Conservation (phyloP, 2,329 filamentous ascomycete species). For the Aspergillus carbonarius region DNA sequence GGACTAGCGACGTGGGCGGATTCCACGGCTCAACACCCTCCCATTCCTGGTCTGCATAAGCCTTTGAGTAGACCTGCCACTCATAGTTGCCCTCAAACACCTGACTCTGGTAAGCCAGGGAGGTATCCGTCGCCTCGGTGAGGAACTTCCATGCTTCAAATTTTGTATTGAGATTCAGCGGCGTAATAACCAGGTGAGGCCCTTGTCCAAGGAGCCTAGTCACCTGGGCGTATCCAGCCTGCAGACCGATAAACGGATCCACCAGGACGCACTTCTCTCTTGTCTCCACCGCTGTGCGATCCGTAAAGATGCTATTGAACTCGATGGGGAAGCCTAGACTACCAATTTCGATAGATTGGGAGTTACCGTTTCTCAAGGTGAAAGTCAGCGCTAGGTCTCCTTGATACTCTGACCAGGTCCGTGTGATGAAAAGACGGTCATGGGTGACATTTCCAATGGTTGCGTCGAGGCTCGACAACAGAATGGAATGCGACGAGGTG, state of each 20-base stretch:
- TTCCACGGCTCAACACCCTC: slow-evolving; percentile 55
- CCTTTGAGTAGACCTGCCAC: slow-evolving; percentile 57
- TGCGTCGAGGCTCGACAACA: background rate
- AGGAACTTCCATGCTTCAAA: slow-evolving; percentile 59
- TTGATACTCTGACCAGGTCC: slow-evolving; percentile 52
- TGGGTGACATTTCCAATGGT: slow-evolving; percentile 31
- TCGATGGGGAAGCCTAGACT: slow-evolving; percentile 59
- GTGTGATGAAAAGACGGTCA: slow-evolving; percentile 48
- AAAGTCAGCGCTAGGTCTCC: slow-evolving; percentile 55
- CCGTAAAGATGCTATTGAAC: slow-evolving; percentile 63
- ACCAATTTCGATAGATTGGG: slow-evolving; percentile 51
- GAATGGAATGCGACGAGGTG: background rate
- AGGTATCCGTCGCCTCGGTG: slow-evolving; percentile 43
- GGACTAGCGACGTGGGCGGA: slow-evolving; percentile 46
- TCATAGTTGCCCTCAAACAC: slow-evolving; percentile 62
- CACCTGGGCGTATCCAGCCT: slow-evolving; percentile 58
- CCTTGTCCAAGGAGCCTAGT: slow-evolving; percentile 55
- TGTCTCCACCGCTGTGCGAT: slow-evolving; percentile 50
- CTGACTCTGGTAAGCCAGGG: slow-evolving; percentile 51
- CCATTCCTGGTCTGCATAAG: slow-evolving; percentile 60
- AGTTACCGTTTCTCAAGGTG: slow-evolving; percentile 50
- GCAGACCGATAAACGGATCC: slow-evolving; percentile 61
- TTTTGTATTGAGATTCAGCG: slow-evolving; percentile 47
- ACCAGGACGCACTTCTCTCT: slow-evolving; percentile 54
- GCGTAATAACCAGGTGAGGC: slow-evolving; percentile 55